These are phyloP conservation scores for Bolboschoenoplectus hybrid DNA, from an alignment of 202 grass and related monocot genomes.

Conservation along the genomic window DNA sequence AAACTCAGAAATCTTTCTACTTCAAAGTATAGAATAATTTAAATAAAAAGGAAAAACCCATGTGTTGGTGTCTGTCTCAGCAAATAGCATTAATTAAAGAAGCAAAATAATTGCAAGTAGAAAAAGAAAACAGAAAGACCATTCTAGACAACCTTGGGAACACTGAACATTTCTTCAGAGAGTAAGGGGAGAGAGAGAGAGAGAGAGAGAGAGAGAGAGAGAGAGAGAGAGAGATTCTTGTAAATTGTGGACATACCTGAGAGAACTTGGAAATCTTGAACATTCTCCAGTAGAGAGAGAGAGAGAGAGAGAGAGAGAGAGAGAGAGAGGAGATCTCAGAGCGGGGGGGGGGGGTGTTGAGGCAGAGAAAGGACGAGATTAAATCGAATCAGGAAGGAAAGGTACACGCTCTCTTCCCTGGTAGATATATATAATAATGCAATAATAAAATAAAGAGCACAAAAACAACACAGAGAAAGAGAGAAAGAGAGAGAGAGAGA, in stretches of 20 bases:
- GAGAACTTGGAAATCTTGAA: slow-evolving; percentile 40
- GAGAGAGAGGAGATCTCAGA: slow-evolving; percentile 29
- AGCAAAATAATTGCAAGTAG: slow-evolving; percentile 22
- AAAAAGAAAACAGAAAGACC: slow-evolving; percentile 6
- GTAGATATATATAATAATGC: slow-evolving; percentile 21
- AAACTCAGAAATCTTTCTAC: neutral
- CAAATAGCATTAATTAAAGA: slow-evolving; percentile 34
- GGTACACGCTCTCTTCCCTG: slow-evolving; percentile 23
- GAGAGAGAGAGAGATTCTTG: slow-evolving; percentile 36
- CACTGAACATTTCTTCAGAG: slow-evolving; percentile 21
- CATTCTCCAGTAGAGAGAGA: slow-evolving; percentile 24
- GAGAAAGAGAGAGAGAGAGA: neutral
- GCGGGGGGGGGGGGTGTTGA: neutral
- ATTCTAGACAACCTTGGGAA: slow-evolving; percentile 22
- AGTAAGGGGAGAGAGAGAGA: slow-evolving; percentile 8
- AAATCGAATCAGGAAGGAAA: slow-evolving; percentile 37
- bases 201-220: slow-evolving; percentile 28
- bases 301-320: neutral
- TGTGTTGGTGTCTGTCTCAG: slow-evolving; percentile 13
- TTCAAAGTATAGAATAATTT: neutral
- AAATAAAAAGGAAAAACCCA: neutral
- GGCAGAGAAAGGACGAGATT: slow-evolving; percentile 26
- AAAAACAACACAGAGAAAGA: neutral
- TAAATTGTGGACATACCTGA: slow-evolving; percentile 34
- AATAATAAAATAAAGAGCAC: slow-evolving; percentile 9